phyloP scores from a whole-genome alignment of 306 rosid genomes.

The Prunus kanzakura region DNA sequence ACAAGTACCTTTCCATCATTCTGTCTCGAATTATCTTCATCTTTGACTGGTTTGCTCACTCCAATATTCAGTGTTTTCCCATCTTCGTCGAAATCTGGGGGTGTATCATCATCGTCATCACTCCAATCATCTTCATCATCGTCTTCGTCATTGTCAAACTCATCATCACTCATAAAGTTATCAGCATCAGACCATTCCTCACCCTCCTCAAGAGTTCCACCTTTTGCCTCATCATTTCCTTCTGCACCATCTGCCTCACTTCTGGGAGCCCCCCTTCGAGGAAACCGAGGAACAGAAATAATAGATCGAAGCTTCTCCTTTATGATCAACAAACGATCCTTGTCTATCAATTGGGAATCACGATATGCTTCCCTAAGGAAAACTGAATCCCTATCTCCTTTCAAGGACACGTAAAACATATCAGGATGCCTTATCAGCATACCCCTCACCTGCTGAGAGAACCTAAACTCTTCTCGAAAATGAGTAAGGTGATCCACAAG shows the following conservation, averaged over 20 bases:
- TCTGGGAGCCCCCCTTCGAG: conserved; percentile 35
- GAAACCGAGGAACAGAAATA: conserved; percentile 62
- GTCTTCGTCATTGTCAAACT: conserved; percentile 24
- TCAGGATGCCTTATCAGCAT: conserved; percentile 92
- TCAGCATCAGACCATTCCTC: conserved; percentile 59
- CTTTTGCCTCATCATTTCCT: conserved; percentile 35
- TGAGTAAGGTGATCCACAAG: conserved; percentile 87
- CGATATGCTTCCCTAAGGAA: conserved; percentile 88
- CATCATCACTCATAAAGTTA: conserved; percentile 35
- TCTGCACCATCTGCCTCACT: conserved; percentile 31
- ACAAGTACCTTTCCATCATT: conserved; percentile 37
- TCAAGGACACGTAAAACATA: conserved; percentile 80
- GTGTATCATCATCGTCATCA: conserved; percentile 63
- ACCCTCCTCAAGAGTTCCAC: conserved; percentile 45
- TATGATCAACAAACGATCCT: conserved; percentile 67
- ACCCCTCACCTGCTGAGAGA: conserved; percentile 85
- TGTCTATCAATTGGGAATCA: conserved; percentile 67
- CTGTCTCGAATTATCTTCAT: conserved; percentile 22
- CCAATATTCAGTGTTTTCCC: conserved; percentile 35
- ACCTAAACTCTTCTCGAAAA: conserved; percentile 87
- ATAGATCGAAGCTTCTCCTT: conserved; percentile 79
- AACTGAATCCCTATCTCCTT: conserved; percentile 85
- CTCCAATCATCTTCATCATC: conserved; percentile 53
- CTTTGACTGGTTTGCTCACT: conserved; percentile 28
- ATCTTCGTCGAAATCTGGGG: conserved; percentile 68